phyloP scores from a whole-genome alignment of 2,329 filamentous ascomycete genomes.

The Fusarium globosum region DNA sequence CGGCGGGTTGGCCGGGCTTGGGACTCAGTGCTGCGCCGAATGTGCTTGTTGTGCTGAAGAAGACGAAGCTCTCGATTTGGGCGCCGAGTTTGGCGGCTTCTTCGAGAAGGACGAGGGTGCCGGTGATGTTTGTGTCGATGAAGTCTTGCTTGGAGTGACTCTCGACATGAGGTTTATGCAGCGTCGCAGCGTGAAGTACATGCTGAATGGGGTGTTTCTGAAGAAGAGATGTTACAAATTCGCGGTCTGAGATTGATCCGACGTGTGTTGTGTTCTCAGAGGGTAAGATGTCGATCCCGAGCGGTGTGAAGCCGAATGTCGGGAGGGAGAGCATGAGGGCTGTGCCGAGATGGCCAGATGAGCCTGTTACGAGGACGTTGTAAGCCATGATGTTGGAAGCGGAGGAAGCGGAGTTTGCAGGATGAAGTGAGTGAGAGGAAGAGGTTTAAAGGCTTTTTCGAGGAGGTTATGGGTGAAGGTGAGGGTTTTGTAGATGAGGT shows the following conservation, averaged over 20 bases:
- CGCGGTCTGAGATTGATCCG: conserved; percentile 53
- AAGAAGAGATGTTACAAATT: conserved; percentile 49
- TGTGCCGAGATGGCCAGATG: conserved; percentile 58
- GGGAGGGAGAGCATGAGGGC: conserved; percentile 59
- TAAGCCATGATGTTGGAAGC: conserved; percentile 20
- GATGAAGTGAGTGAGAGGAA: background rate
- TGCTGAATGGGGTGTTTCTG: conserved; percentile 50
- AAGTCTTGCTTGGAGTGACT: conserved; percentile 58
- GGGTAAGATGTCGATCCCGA: conserved; percentile 58
- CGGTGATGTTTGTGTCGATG: conserved; percentile 57
- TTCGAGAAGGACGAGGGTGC: conserved; percentile 57
- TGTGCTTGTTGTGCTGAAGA: conserved; percentile 59
- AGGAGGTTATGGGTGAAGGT: background rate
- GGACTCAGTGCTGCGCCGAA: conserved; percentile 57
- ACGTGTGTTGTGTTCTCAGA: conserved; percentile 51
- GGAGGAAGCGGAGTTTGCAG: too few relatives aligned
- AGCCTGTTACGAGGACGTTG: conserved; percentile 59
- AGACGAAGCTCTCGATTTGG: conserved; percentile 55
- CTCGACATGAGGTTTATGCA: conserved; percentile 61
- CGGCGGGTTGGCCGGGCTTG: conserved; percentile 50
- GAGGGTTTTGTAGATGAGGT: conserved; percentile 29
- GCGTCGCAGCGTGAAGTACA: conserved; percentile 58
- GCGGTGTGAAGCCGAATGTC: conserved; percentile 51
- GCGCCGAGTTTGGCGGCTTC: conserved; percentile 46
- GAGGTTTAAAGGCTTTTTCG: background rate